Evolutionary conservation across 495 filamentous ascomycete species (phyloP).

Genomic region (Xylaria venustula): DNA sequence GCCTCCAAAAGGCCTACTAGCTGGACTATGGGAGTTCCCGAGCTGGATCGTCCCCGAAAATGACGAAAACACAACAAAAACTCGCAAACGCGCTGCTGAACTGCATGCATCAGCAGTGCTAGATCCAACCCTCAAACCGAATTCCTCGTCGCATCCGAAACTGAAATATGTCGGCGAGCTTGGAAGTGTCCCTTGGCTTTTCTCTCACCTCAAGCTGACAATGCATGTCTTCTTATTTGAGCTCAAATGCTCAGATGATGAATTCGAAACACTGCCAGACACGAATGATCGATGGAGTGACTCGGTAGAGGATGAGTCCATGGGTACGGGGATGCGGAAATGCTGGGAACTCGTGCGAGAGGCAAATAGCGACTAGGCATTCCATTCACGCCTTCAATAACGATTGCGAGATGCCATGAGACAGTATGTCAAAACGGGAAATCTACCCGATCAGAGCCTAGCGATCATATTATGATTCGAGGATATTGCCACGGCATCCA

Average conservation of each 20-base stretch:
- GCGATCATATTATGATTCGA: background rate
- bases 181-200: slow-evolving; percentile 44
- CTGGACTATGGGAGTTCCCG: slow-evolving; percentile 47
- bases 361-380: slow-evolving; percentile 10
- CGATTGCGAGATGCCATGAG: background rate
- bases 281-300: slow-evolving; percentile 31
- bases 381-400: background rate
- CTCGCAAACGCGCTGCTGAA: slow-evolving; percentile 24
- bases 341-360: slow-evolving; percentile 42
- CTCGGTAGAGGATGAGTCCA: slow-evolving; percentile 35
- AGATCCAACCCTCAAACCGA: background rate
- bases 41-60: slow-evolving; percentile 31
- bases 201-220: slow-evolving; percentile 45
- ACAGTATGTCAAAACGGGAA: background rate
- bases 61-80: slow-evolving; percentile 19
- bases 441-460: background rate
- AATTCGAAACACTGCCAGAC: background rate
- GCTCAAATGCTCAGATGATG: slow-evolving; percentile 16
- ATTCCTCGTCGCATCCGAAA: background rate
- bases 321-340: slow-evolving; percentile 50
- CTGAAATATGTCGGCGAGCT: slow-evolving; percentile 32
- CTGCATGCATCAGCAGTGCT: slow-evolving; percentile 23
- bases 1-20: slow-evolving; percentile 43
- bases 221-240: slow-evolving; percentile 49
- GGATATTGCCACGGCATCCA: background rate